Evolutionary conservation across 371 early-diverging fungal species (phyloP), one percentile per base, ranked within the genome.

Genomic region (Conidiobolus incongruus): DNA sequence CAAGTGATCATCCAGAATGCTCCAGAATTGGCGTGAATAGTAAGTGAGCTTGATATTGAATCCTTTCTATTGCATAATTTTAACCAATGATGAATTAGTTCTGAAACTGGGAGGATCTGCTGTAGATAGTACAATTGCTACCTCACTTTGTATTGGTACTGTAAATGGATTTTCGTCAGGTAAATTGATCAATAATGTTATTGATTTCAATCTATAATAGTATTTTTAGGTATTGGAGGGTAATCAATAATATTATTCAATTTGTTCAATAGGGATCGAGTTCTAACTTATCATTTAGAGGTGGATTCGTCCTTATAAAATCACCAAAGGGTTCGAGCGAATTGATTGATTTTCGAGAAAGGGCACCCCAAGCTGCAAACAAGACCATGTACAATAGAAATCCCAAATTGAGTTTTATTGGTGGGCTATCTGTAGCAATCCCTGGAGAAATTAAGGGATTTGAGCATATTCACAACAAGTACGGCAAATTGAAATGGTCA

Each of bases 271-370:
- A 35, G 10, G 6, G 35, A 35, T 35, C 2, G 4, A 5, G 3
- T 5, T 4, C 15, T 5, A 5, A 34, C 4, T 3, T 11, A 5
- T n/a, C n/a, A n/a, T 30, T 12, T 20, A 90, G 88, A 4, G 99
- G 99, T 28, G 99, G 99, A 2, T 97, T 99, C 59, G 79, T 95
- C 78, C 57, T 94, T 15, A 65, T 96, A 17, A 76, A 90, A 20
- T 52, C 64, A 4, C 60, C 72, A 22, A 60, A 70, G 47, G 44
- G 44, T 13, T n/a, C 15, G 12, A 8, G 12, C 2, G 44, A 44
- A n/a, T 44, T 44, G 19, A 68, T 84, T 39, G 84, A 84, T 56
- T 84, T 84, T 33, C 65, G 99, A 36, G 99, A 99, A 62, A 64
- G 60, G 1, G 98, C 99, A 0, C 93, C 95, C 6, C 58, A 50